These are phyloP conservation scores for Diutina mesorugosa DNA, from an alignment of 1,139 yeast genomes.

Conservation along the genomic window DNA sequence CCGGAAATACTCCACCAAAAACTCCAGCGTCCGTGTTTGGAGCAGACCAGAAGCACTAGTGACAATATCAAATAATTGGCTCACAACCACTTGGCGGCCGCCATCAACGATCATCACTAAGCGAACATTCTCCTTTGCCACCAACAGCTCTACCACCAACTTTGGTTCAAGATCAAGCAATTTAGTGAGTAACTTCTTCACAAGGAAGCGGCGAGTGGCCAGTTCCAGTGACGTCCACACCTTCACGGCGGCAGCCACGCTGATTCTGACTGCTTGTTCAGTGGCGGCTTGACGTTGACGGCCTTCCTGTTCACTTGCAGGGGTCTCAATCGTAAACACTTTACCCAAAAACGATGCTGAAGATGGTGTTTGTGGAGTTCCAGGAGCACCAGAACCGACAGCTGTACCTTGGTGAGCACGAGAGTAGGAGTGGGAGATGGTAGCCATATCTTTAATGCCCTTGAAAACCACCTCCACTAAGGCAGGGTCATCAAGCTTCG, in stretches of 20 bases:
- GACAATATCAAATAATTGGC: not conserved
- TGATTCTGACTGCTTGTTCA: not conserved
- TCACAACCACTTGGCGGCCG: constrained; percentile 1
- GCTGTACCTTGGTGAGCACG: not conserved
- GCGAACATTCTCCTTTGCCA: not conserved
- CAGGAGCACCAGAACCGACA: not conserved
- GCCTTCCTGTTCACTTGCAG: not conserved
- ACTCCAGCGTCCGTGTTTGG: not conserved
- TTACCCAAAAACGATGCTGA: not conserved
- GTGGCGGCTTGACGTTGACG: not conserved
- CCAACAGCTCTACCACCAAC: not conserved
- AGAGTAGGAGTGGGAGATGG: not conserved
- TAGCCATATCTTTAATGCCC: not conserved
- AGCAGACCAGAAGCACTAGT: not conserved
- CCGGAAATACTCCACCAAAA: not conserved
- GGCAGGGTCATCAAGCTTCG: not conserved
- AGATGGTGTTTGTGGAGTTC: not conserved
- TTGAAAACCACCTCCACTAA: not conserved
- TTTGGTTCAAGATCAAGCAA: not conserved
- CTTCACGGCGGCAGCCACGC: not conserved
- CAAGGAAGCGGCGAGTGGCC: not conserved
- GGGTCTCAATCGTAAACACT: constrained; percentile 1
- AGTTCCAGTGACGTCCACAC: not conserved
- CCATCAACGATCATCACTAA: not conserved
- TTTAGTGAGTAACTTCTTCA: not conserved